Evolutionary conservation across 352 stramenopile genomes (phyloP), one percentile per base, ranked within the genome.

Genomic region (Saprolegnia diclina): DNA sequence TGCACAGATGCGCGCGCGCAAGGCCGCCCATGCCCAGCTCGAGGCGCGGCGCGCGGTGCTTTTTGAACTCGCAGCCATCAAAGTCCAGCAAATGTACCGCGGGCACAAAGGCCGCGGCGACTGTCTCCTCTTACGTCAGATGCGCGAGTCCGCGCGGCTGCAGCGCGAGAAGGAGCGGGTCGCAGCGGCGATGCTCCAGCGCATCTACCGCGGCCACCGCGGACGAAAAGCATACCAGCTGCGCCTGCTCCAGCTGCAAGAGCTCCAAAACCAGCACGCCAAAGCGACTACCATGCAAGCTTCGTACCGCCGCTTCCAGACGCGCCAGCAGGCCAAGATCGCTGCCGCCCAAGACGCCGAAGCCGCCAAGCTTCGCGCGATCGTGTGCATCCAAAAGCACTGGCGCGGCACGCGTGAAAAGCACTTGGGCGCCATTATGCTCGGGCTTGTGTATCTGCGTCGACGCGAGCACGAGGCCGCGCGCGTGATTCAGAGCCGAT

Each of bases 361-460:
- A 21, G 35, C 85, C 18, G 73, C 66, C 11, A 68, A 75, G 54
- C 69, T 91, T 16, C 74, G 88, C 16, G 86, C 83, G 0, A 80
- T 76, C 7, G 56, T 89, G 56, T 90, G 81, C 14, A 92, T 93
- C 57, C 87, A 94, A 69, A 76, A 83, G 2, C 77, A 89, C 62
- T 94, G 87, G 87, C 75, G 82, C 26, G 85, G 87, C 0, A 67
- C 91, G 67, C 79, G 85, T 0, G 80, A 92, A 52, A 91, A 91
- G 40, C 86, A 94, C 52, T 69, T 92, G 38, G 74, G 81, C 1
- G 79, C 83, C 0, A 82, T 94, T 46, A 68, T 93, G 1, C 72
- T 91, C 10, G 85, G 83, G 1, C 74, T 92, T 14, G 71, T 91
- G 42, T 85, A 91, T 50, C 71, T 93, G 3, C 81, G 82, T 4